Evolutionary conservation across 805 yeast genomes (phyloP), one percentile per base, ranked within the genome.

Genomic region (Kuraishia molischiana): DNA sequence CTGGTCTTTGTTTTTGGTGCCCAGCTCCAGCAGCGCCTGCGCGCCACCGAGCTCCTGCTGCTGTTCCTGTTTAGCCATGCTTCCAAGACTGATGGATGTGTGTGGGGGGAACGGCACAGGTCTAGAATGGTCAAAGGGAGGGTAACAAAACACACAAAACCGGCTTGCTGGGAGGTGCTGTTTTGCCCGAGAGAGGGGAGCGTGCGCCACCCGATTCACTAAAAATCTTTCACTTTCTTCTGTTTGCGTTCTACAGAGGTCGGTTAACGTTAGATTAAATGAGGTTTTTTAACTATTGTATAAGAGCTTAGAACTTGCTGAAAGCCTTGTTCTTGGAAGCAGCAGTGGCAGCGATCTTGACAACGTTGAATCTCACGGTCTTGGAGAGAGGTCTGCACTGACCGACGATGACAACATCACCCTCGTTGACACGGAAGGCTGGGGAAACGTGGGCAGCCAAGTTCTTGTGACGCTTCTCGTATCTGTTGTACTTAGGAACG

Each of bases 401-500:
- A 69, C 99, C 99, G 71, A 92, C 97, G 60, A 95, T 89, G 62
- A 92, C 98, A 54, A 83, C 76, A 67, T 92, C 99, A 80, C 98
- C 99, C 69, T 89, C 97, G 69, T 74, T 74, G 60, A 90, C 96
- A 77, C 99, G 94, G 97, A 92, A 92, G 72, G 97, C 97, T 75
- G 99, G 99, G 54, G 97, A 90, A 63, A 92, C 85, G 78, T 92
- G 99, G 62, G 96, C 99, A 69, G 99, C 94, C 51, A 92, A 79
- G 83, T 92, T 92, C 92, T 92, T 92, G 85, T 92, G 99, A 79
- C 99, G 87, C 85, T 92, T 92, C 79, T 92, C 99, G 85, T 87
- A 92, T 85, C 99, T 89, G 95, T 90, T 92, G 79, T 92, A 92
- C 83, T 92, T 92, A 73, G 97, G 95, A 71, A 92, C 85, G 78